phyloP scores from a whole-genome alignment of 2,329 filamentous ascomycete genomes.

The Bipolaris sorokiniana region DNA sequence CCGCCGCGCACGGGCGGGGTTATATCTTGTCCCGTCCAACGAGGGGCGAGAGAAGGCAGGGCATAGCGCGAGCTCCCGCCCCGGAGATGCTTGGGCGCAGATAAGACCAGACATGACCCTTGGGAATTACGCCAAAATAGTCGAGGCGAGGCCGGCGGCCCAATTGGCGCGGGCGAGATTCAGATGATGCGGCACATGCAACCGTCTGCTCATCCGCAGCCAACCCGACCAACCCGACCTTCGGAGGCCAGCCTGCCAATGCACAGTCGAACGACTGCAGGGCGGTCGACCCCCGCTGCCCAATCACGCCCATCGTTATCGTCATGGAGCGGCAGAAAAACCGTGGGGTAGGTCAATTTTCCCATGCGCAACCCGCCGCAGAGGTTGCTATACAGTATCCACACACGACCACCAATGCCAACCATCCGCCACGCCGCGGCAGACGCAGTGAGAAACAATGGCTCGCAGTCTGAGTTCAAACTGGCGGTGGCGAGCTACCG shows the following conservation, averaged over 20 bases:
- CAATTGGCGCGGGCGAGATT: constrained; percentile 36
- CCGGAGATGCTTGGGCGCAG: constrained; percentile 26
- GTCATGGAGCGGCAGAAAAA: constrained; percentile 43
- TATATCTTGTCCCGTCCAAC: constrained; percentile 35
- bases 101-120: constrained; percentile 46
- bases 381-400: constrained; percentile 26
- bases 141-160: constrained; percentile 27
- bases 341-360: constrained; percentile 48
- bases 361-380: constrained; percentile 34
- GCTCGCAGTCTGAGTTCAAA: not conserved
- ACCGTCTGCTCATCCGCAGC: constrained; percentile 35
- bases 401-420: constrained; percentile 22
- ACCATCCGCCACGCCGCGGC: not conserved
- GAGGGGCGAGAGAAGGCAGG: constrained; percentile 16
- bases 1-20: constrained; percentile 36
- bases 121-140: constrained; percentile 42
- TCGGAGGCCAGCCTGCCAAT: constrained; percentile 37
- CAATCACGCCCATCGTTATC: constrained; percentile 25
- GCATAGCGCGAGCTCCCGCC: constrained; percentile 28
- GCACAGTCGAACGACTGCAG: constrained; percentile 23
- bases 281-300: constrained; percentile 34
- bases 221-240: constrained; percentile 43
- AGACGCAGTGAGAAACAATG: not conserved
- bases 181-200: constrained; percentile 33
- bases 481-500: not conserved